Percentiles rank a stretch among this genome's conserved stretches.
Evolutionary conservation across 495 filamentous ascomycete genomes (phyloP).

Genomic region (Peziza echinospora): DNA sequence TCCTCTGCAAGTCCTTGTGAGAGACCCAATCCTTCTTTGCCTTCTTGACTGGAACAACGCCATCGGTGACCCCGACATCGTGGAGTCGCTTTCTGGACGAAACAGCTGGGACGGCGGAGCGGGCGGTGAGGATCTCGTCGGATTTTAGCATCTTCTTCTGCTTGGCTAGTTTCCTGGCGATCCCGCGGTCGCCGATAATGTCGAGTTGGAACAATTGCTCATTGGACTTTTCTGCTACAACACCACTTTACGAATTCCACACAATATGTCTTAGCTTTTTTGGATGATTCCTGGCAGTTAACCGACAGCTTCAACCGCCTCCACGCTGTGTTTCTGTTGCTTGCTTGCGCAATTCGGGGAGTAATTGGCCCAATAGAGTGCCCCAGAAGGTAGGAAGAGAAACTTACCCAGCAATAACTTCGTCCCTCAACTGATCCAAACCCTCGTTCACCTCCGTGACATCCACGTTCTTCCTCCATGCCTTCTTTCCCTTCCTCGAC

Average conservation of each 20-base stretch:
- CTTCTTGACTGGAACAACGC: conserved; percentile 51
- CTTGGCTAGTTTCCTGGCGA: conserved; percentile 41
- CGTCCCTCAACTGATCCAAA: conserved; percentile 60
- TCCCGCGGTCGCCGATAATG: conserved; percentile 38
- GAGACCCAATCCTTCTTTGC: conserved; percentile 46
- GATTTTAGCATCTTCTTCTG: conserved; percentile 54
- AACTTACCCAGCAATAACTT: conserved; percentile 66
- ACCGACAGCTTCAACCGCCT: no score
- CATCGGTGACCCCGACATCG: conserved; percentile 26
- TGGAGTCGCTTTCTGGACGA: conserved; percentile 47
- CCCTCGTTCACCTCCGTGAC: conserved; percentile 65
- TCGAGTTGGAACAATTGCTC: conserved; percentile 61
- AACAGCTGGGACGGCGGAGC: conserved; percentile 60
- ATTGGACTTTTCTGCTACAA: conserved; percentile 37
- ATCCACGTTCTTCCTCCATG: conserved; percentile 96
- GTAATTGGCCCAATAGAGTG: background rate
- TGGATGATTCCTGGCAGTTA: no score
- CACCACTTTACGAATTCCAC: conserved; percentile 47
- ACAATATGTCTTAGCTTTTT: conserved; percentile 1
- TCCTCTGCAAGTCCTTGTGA: conserved; percentile 51
- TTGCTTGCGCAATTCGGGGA: no score
- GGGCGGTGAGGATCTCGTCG: conserved; percentile 72
- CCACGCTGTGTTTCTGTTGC: no score
- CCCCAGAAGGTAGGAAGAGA: background rate
- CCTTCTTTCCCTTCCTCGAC: conserved; percentile 92